Base-by-base conservation (phyloP, 306 rosid species). In the Cucurbita moschata region DNA sequence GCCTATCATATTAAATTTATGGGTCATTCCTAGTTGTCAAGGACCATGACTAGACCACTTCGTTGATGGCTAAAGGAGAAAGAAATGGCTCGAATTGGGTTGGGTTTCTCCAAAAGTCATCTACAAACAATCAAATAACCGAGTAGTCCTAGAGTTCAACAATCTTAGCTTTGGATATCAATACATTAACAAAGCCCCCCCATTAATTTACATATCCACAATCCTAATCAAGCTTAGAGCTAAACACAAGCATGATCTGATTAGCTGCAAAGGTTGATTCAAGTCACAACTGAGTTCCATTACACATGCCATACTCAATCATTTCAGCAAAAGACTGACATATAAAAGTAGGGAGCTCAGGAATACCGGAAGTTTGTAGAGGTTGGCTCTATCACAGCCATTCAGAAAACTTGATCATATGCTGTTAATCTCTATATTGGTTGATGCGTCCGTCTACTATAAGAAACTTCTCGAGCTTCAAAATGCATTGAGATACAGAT, bases 1-100 rank as follows among this genome's bases (percentile, higher is more conserved):
- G 16, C 47, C 47, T 50, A 16, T 50, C 26, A 15, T 71, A 71
- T 47, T 71, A 15, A 71, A 46, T 44, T 47, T 49, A 51, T 26
- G 75, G 75, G 75, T 71, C 75, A 49, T 50, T 71, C 44, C 23
- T 30, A 58, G 69, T 58, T 77, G 69, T 35, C 75, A 37, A 55
- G 51, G 57, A 77, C 14, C 6, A 39, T 21, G 8, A 64, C 56
- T 42, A 13, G 8, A 64, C 56, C 52, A 8, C 78, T 15, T 51
- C 52, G 26, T 51, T 71, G 56, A 67, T 67, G 71, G 5, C 71
- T 1, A 26, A 26, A 26, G 2, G 30, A 26, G 30, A 26, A 26
- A 26, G 30, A 26, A 26, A 26, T 26, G 14, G 55, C 19, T 51
- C 14, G 8, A 8, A 51, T 43, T 14, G 42, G 12, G 37, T 57